phyloP scores from a whole-genome alignment of 106 monocot genomes.

The Triglochin maritima region DNA sequence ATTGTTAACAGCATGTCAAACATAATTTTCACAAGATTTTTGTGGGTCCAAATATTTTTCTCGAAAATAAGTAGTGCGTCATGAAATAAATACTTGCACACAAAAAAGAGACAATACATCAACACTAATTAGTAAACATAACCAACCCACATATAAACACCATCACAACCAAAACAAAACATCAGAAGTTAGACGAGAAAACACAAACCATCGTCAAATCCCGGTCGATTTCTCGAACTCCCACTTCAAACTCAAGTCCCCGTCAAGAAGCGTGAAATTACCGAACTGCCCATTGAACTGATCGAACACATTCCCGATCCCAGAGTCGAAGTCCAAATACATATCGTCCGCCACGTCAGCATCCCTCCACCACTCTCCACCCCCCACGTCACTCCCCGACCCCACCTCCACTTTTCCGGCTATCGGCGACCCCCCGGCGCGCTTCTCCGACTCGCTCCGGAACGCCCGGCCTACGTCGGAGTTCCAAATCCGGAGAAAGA shows the following conservation, averaged over 20 bases:
- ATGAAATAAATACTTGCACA: background rate
- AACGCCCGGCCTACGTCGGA: constrained; percentile 76
- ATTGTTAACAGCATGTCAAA: no score
- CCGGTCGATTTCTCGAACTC: background rate
- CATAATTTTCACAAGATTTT: no score
- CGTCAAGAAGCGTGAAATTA: background rate
- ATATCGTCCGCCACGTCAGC: constrained; percentile 36
- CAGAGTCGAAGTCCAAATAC: constrained; percentile 42
- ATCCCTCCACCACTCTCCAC: background rate
- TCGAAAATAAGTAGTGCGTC: background rate
- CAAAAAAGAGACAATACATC: background rate
- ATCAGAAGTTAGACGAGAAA: background rate
- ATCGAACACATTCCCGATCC: constrained; percentile 1
- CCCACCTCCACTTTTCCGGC: background rate
- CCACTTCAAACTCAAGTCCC: no score
- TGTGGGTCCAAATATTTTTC: no score
- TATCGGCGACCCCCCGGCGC: background rate
- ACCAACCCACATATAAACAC: no score
- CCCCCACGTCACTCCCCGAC: background rate
- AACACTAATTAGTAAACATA: background rate
- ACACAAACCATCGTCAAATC: background rate
- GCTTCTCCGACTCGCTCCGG: constrained; percentile 10
- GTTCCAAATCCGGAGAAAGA: constrained; percentile 86
- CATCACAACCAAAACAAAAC: background rate
- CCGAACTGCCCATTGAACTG: background rate